Percentiles rank a stretch among this genome's conserved stretches.
Conservation (phyloP, 2,329 filamentous ascomycete species). For the Epichloe sibirici region DNA sequence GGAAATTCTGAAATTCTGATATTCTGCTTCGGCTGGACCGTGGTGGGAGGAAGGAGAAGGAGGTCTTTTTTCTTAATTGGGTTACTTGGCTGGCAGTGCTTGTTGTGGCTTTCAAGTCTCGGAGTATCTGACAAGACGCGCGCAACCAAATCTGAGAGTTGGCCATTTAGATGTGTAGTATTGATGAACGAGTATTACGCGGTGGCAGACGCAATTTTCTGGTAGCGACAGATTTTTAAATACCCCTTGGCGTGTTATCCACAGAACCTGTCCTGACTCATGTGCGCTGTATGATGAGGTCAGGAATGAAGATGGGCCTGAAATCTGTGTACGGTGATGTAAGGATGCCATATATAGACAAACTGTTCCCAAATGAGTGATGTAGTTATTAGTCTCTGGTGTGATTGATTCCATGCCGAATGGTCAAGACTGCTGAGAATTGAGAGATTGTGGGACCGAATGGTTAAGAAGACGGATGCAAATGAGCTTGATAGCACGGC, state of each 20-base stretch:
- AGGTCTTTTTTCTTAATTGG: neutral
- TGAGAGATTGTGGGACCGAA: too few relatives aligned
- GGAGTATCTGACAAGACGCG: neutral
- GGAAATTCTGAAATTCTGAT: neutral
- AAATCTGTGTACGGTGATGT: too few relatives aligned
- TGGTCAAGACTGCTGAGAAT: too few relatives aligned
- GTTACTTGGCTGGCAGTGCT: neutral
- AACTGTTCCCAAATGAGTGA: too few relatives aligned
- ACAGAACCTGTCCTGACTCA: neutral
- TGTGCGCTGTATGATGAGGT: constrained; percentile 19
- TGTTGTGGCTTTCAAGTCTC: constrained; percentile 1
- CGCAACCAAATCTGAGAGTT: neutral
- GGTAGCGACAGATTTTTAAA: neutral
- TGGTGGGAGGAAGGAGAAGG: constrained; percentile 9
- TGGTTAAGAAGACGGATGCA: too few relatives aligned
- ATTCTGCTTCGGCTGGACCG: constrained; percentile 24
- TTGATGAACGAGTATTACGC: constrained; percentile 3
- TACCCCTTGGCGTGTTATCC: neutral
- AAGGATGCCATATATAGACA: too few relatives aligned
- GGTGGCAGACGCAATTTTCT: neutral
- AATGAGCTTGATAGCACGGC: too few relatives aligned
- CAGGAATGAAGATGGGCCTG: constrained; percentile 1
- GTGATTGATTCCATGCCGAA: too few relatives aligned
- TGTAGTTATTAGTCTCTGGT: too few relatives aligned
- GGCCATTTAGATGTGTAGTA: constrained; percentile 4